phyloP scores from a whole-genome alignment of 2,329 filamentous ascomycete species.

The Botryotinia calthae region DNA sequence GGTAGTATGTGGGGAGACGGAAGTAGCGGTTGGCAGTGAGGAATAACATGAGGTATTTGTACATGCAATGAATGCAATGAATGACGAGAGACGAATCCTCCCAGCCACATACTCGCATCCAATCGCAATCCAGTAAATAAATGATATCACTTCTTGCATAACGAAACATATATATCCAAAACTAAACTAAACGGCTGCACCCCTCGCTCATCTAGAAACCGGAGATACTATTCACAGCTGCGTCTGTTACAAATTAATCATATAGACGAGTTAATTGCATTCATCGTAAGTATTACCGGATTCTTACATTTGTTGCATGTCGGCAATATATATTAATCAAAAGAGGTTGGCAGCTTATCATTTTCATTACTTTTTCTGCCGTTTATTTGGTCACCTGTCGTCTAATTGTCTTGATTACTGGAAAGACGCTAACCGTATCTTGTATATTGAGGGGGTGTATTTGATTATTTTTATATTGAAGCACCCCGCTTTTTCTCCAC shows the following conservation, averaged over 20 bases:
- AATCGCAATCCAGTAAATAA: not conserved
- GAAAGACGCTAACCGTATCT: not conserved
- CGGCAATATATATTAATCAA: slow-evolving; percentile 11
- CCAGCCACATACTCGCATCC: not conserved
- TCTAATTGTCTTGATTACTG: not conserved
- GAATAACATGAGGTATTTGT: not conserved
- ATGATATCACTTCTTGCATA: not conserved
- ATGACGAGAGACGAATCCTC: not conserved
- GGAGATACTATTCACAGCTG: not conserved
- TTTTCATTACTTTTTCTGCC: not conserved
- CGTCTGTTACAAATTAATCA: not conserved
- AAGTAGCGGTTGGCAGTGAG: not conserved
- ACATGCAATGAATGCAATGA: not conserved
- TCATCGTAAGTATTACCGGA: not conserved
- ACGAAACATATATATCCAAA: not conserved
- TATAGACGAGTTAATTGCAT: not conserved
- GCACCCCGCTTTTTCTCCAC: slow-evolving; percentile 5
- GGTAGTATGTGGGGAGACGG: slow-evolving; percentile 18
- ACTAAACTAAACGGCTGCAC: not conserved
- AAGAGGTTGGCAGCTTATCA: slow-evolving; percentile 5
- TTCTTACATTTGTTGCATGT: slow-evolving; percentile 8
- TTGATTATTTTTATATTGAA: slow-evolving; percentile 13
- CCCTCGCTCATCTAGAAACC: not conserved
- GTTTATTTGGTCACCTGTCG: not conserved
- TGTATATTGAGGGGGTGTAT: slow-evolving; percentile 5